Base-by-base conservation (phyloP, 345 rosid genomes). In the Populus alba region DNA sequence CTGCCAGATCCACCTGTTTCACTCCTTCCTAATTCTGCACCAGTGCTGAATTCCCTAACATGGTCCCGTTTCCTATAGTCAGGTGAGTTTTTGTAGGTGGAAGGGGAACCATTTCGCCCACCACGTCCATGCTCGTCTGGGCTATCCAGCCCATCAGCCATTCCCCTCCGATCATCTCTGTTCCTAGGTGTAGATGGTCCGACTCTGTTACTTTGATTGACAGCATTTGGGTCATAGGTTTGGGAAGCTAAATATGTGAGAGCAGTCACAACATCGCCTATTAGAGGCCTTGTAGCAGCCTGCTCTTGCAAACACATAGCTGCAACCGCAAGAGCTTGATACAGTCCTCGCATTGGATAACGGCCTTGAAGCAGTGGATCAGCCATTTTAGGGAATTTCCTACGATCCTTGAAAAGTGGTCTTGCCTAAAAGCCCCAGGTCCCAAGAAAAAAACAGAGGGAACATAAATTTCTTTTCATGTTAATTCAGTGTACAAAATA, bases 291-390 rank as follows among this genome's bases (percentile, higher is more conserved):
- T 25, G 97, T 94, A 31, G 94, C 94, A 47, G 99, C 97, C 81
- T 96, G 98, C 75, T 96, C 99, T 80, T 96, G 99, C 77, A 96
- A 87, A 83, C 99, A 96, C 98, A 96, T 94, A 65, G 99, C 98
- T 63, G 98, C 97, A 53, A 96, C 97, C 8, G 99, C 99, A 70
- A 96, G 97, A 57, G 99, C 99, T 88, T 96, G 99, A 85, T 96
- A 96, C 18, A 96, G 75, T 61, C 97, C 99, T 81, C 99, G 90
- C 91, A 91, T 90, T 41, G 99, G 99, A 80, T 96, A 96, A 41
- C 81, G 87, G 33, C 99, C 97, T 87, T 92, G 95, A 71, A 96
- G 90, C 9, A 86, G 80, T 13, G 98, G 99, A 76, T 96, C 99
- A 7, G 97, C 99, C 98, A 96, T 94, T 82, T 90, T 91, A 0